Evolutionary conservation across 106 monocot species (phyloP).

Genomic region (Apostasia ramifera): DNA sequence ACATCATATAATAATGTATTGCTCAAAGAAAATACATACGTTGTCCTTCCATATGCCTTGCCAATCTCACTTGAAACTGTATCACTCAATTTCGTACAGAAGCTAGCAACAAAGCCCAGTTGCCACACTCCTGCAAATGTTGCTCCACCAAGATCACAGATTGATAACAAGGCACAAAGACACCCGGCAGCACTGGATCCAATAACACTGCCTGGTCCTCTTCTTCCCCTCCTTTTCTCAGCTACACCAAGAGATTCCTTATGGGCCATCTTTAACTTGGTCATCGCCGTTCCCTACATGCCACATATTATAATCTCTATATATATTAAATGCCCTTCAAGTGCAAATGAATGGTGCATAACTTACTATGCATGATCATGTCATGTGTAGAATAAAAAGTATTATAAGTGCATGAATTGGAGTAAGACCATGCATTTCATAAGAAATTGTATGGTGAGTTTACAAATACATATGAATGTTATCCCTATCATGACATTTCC

Average conservation of each 20-base stretch:
- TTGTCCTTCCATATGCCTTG: constrained; percentile 89
- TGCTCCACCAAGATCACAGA: constrained; percentile 53
- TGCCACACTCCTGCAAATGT: constrained; percentile 47
- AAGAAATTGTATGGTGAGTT: no score
- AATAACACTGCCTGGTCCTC: constrained; percentile 92
- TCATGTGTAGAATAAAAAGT: no score
- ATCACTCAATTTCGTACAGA: constrained; percentile 92
- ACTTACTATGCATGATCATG: no score
- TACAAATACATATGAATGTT: no score
- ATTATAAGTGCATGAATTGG: no score
- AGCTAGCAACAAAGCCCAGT: constrained; percentile 91
- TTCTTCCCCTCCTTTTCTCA: constrained; percentile 89
- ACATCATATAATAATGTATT: background rate
- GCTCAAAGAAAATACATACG: constrained; percentile 40
- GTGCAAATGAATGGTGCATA: no score
- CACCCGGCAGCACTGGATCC: constrained; percentile 87
- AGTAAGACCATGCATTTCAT: no score
- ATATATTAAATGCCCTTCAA: no score
- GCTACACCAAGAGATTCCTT: constrained; percentile 91
- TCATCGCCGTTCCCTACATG: constrained; percentile 75
- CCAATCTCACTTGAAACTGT: constrained; percentile 98
- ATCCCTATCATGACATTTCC: no score
- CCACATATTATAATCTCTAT: background rate
- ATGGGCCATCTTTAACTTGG: constrained; percentile 79
- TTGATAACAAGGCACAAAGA: constrained; percentile 74